Base-by-base conservation (phyloP, 805 yeast genomes). In the Yamadazyma takamatsuzukensis region DNA sequence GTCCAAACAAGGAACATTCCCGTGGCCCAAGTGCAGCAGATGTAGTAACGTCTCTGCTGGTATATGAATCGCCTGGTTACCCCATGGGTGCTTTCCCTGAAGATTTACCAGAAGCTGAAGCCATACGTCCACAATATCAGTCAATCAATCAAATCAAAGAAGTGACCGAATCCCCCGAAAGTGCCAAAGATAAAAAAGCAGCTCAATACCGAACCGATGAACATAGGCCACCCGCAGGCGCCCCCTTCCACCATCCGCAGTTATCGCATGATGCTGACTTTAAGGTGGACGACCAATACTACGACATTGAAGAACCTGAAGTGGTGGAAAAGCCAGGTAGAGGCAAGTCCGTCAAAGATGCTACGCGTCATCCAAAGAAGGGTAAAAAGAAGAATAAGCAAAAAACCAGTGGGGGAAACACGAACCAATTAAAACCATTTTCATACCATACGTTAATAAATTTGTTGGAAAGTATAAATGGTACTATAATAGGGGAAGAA, bases 401-500 rank as follows among this genome's bases (percentile, higher is more conserved):
- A 17, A 32, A 23, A 16, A 39, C 45, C 34, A 23, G 36, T 3
- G 30, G 32, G 18, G 26, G 27, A 5, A 25, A 33, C 5, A 29
- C 36, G n/a, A 34, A 28, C 6, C 45, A 42, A 29, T 41, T 53
- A 21, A 62, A 58, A 34, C 72, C 71, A 12, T 66, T 66, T 36
- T 54, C 63, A 13, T 65, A 65, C 40, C 49, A 51, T 30, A 65
- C 81, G 0, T 55, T 77, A 21, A 74, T 78, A 8, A 66, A 69
- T 29, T 54, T 76, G 15, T 52, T 76, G 23, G 76, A 73, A 44
- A 74, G 80, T 25, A 72, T 77, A 30, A 78, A 77, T 48, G 81
- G 81, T 6, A 72, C 79, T 5, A 68, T 74, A 4, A 73, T 76
- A 34, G 83, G 83, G 3, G 78, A 74, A 47, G 93, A 86, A 45